phyloP scores from a whole-genome alignment of 2,329 filamentous ascomycete species.

The Thelonectria olida region DNA sequence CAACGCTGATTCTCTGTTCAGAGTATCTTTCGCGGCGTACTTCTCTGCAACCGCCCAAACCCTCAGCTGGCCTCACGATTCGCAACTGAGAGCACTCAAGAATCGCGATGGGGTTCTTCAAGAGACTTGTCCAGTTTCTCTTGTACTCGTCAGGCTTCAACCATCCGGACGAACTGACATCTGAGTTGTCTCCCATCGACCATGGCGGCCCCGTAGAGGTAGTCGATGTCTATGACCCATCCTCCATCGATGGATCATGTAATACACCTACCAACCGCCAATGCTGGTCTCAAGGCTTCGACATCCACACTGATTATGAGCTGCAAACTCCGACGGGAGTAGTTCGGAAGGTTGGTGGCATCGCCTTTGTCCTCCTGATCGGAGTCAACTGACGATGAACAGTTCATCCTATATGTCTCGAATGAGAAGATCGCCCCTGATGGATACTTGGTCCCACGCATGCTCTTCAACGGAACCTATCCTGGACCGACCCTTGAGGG shows the following conservation, averaged over 20 bases:
- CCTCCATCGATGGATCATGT: background rate
- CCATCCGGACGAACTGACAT: background rate
- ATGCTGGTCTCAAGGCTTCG: background rate
- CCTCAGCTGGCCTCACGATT: background rate
- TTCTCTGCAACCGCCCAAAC: background rate
- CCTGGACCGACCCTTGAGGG: slow-evolving; percentile 10
- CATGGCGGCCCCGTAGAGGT: background rate
- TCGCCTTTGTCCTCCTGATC: background rate
- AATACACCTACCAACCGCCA: background rate
- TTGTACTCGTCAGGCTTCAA: background rate
- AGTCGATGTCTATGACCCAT: background rate
- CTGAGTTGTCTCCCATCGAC: background rate
- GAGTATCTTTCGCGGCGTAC: no score
- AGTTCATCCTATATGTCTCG: slow-evolving; percentile 5
- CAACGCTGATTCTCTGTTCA: background rate
- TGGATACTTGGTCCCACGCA: background rate
- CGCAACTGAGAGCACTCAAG: background rate
- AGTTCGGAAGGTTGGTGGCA: background rate
- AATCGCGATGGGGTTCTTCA: slow-evolving; percentile 7
- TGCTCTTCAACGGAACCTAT: slow-evolving; percentile 9
- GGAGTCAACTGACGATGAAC: background rate
- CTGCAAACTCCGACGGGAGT: background rate
- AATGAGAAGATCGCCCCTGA: slow-evolving; percentile 5
- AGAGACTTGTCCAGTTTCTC: slow-evolving; percentile 5
- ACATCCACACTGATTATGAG: slow-evolving; percentile 10